Evolutionary conservation across 164 flowering plant species (phyloP).

Genomic region (Stephania yunnanensis): DNA sequence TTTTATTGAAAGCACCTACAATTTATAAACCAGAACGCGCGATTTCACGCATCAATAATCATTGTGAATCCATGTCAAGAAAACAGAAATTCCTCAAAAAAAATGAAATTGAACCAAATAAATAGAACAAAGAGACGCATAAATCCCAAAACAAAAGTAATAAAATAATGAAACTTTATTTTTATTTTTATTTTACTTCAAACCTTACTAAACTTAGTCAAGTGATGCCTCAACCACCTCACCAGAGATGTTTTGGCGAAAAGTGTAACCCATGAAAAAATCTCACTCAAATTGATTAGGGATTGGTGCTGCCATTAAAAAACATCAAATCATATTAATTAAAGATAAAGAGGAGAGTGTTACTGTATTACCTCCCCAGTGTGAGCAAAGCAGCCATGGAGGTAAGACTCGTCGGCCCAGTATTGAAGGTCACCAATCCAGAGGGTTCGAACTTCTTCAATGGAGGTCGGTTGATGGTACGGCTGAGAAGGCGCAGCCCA

Average conservation of each 20-base stretch:
- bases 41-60: too few relatives aligned
- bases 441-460: conserved; percentile 80
- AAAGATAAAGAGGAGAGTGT: background rate
- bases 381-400: conserved; percentile 76
- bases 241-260: too few relatives aligned
- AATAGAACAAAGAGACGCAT: background rate
- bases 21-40: too few relatives aligned
- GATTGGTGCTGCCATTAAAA: too few relatives aligned
- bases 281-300: too few relatives aligned
- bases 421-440: conserved; percentile 98
- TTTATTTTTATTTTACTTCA: too few relatives aligned
- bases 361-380: conserved; percentile 64
- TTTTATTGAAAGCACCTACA: conserved; percentile 75
- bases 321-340: too few relatives aligned
- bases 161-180: background rate
- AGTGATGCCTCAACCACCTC: too few relatives aligned
- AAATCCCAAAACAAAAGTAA: background rate
- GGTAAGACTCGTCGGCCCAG: conserved; percentile 89
- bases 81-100: background rate
- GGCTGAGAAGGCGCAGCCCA: conserved; percentile 28
- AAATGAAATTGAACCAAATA: too few relatives aligned
- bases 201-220: too few relatives aligned
- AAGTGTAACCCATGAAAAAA: too few relatives aligned
- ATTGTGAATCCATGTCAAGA: background rate
- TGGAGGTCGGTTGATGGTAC: conserved; percentile 62